These are phyloP conservation scores for Pseudopyricularia cyperi DNA, from an alignment of 2,329 filamentous ascomycete genomes.

Conservation along the genomic window DNA sequence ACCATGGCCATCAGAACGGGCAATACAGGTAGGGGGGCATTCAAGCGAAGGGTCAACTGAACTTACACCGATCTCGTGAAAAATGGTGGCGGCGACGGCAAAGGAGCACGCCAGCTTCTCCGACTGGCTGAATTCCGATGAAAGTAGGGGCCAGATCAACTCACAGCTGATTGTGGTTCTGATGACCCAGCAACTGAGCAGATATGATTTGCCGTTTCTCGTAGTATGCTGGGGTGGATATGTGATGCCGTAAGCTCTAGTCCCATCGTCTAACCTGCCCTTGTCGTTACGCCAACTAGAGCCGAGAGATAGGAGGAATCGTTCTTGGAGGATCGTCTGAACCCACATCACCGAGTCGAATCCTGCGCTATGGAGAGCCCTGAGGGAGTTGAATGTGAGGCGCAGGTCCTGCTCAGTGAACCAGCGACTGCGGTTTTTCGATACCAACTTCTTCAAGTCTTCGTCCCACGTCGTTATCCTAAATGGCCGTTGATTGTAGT, in stretches of 20 bases:
- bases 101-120: conserved; percentile 5
- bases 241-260: no score
- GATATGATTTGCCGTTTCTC: neutral
- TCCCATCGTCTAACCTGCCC: neutral
- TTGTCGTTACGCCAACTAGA: neutral
- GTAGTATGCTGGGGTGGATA: no score
- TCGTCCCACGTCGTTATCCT: neutral
- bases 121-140: neutral
- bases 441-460: neutral
- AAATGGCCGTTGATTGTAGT: neutral
- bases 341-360: neutral
- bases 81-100: conserved; percentile 3
- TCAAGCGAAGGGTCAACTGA: neutral
- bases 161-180: neutral
- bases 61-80: conserved; percentile 8
- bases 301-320: neutral
- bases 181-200: neutral
- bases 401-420: neutral
- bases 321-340: neutral
- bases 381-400: neutral
- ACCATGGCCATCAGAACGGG: neutral
- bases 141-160: neutral
- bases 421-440: neutral
- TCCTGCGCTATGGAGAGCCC: neutral
- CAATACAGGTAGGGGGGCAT: neutral